Percentiles rank a stretch among this genome's conserved stretches.
Conservation (phyloP, 139 green algal genomes). For the Cymbomonas tetramitiformis region DNA sequence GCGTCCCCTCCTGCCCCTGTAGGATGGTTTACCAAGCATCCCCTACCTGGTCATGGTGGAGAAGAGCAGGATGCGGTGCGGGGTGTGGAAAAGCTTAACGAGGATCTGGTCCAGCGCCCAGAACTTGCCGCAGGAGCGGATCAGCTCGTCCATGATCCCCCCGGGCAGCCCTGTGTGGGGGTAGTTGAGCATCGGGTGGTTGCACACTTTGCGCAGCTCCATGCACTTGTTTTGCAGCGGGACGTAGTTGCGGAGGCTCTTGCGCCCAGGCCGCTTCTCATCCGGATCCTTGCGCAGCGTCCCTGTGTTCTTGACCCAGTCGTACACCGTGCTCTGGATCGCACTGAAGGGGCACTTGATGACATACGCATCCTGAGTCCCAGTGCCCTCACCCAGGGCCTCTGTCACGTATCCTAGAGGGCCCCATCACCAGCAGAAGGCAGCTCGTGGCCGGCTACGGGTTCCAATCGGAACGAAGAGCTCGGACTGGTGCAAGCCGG, state of each 20-base stretch:
- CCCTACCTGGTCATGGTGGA: slow-evolving; percentile 71
- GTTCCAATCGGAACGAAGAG: too few species aligned
- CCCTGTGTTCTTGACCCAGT: slow-evolving; percentile 69
- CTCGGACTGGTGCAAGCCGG: too few species aligned
- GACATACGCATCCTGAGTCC: too few species aligned
- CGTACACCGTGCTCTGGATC: slow-evolving; percentile 67
- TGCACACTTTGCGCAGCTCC: slow-evolving; percentile 93
- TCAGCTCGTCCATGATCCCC: slow-evolving; percentile 28
- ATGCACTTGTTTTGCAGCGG: slow-evolving; percentile 82
- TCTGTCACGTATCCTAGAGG: background rate
- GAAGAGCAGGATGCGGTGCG: slow-evolving; percentile 72
- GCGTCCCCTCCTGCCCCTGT: too few species aligned
- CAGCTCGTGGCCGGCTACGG: too few species aligned
- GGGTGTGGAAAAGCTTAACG: slow-evolving; percentile 56
- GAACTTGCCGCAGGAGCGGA: slow-evolving; percentile 79
- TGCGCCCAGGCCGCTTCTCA: slow-evolving; percentile 5
- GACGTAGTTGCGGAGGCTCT: slow-evolving; percentile 36
- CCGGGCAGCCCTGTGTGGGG: slow-evolving; percentile 25
- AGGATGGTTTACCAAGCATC: too few species aligned
- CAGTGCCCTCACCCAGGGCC: background rate
- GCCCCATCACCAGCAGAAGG: too few species aligned
- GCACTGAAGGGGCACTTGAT: slow-evolving; percentile 55
- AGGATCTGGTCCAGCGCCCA: slow-evolving; percentile 73
- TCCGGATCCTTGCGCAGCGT: slow-evolving; percentile 60
- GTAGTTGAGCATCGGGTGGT: slow-evolving; percentile 85